phyloP scores from a whole-genome alignment of 2,329 filamentous ascomycete genomes.

The Neofusicoccum sp. region DNA sequence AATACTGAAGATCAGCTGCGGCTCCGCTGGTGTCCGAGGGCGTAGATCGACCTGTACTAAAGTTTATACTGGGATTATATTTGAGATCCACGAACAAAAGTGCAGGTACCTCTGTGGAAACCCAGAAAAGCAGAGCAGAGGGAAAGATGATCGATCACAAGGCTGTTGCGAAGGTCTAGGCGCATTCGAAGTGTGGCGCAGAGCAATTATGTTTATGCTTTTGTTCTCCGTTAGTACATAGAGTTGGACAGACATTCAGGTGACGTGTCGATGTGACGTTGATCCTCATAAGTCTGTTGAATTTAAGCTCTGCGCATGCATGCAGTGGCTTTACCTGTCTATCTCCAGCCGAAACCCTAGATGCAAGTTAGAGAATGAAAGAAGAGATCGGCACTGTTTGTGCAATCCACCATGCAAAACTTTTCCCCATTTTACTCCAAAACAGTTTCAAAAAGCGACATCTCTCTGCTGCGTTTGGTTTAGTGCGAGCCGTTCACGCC shows the following conservation, averaged over 20 bases:
- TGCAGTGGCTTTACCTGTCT: background rate
- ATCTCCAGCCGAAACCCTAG: constrained; percentile 2
- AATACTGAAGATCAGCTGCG: too few relatives aligned
- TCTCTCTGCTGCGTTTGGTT: background rate
- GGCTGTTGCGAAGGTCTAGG: too few relatives aligned
- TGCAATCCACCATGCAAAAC: background rate
- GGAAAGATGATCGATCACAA: background rate
- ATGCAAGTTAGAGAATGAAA: background rate
- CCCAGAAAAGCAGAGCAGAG: too few relatives aligned
- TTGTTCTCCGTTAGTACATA: background rate
- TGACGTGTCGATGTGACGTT: background rate
- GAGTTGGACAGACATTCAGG: background rate
- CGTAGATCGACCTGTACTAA: too few relatives aligned
- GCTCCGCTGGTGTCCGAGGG: too few relatives aligned
- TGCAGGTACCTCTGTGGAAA: too few relatives aligned
- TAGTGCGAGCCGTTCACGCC: constrained; percentile 9
- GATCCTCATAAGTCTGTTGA: background rate
- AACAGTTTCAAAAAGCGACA: constrained; percentile 3
- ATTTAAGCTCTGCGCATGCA: background rate
- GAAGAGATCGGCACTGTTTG: too few relatives aligned
- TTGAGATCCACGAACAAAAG: too few relatives aligned
- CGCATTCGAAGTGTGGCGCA: too few relatives aligned
- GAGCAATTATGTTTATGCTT: too few relatives aligned
- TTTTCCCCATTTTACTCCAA: constrained; percentile 12
- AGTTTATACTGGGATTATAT: too few relatives aligned